Evolutionary conservation across 805 yeast species (phyloP).

Genomic region (Yarrowia divulgata): DNA sequence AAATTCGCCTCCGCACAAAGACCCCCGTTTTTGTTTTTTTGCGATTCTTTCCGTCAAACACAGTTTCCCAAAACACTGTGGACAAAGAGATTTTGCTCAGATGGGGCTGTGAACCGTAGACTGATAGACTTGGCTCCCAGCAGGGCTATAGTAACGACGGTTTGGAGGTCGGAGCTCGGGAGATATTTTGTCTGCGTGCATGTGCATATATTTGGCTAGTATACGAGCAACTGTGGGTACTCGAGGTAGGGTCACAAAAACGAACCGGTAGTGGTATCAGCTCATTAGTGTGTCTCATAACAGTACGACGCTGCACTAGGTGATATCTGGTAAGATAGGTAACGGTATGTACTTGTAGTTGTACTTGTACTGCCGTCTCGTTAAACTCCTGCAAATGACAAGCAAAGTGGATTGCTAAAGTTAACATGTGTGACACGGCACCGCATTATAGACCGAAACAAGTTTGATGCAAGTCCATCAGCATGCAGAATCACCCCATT

Average conservation of each 20-base stretch:
- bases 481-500: constrained; percentile 36
- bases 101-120: constrained; percentile 21
- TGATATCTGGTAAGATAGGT: too few relatives aligned
- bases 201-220: constrained; percentile 27
- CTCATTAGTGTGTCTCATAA: too few relatives aligned
- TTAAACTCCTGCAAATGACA: too few relatives aligned
- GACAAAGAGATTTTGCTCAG: neutral
- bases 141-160: too few relatives aligned
- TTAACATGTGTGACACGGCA: constrained; percentile 38
- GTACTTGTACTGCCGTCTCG: too few relatives aligned
- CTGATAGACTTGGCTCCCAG: too few relatives aligned
- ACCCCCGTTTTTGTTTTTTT: neutral
- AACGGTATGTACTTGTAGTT: too few relatives aligned
- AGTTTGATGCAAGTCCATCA: constrained; percentile 34
- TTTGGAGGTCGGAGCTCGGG: constrained; percentile 8
- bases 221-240: constrained; percentile 19
- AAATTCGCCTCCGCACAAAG: neutral
- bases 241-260: too few relatives aligned
- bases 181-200: constrained; percentile 13
- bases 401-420: constrained; percentile 20
- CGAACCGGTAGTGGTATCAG: too few relatives aligned
- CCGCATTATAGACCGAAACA: constrained; percentile 32
- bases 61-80: neutral
- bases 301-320: too few relatives aligned
- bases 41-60: neutral